Percentiles rank a stretch among this genome's conserved stretches.
Evolutionary conservation across 2,329 filamentous ascomycete genomes (phyloP).

Genomic region (Cladophialophora bantiana): DNA sequence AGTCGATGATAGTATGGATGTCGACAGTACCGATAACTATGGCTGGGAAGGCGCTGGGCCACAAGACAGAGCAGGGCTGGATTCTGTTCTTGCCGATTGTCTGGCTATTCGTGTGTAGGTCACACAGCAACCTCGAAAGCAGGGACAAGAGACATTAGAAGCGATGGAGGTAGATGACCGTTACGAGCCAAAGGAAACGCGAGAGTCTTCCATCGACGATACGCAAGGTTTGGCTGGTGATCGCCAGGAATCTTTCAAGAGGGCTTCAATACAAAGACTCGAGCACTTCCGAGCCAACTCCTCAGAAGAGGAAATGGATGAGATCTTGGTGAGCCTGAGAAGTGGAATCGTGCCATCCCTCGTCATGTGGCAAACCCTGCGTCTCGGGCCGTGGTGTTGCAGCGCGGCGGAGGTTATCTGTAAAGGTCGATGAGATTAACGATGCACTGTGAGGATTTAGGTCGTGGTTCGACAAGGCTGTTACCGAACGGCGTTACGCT

Average conservation of each 20-base stretch:
- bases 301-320: background rate
- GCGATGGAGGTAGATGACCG: background rate
- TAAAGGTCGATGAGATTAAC: background rate
- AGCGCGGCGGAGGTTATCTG: background rate
- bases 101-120: conserved; percentile 33
- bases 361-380: background rate
- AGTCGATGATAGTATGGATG: conserved; percentile 37
- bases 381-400: background rate
- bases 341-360: background rate
- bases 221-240: background rate
- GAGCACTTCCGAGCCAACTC: background rate
- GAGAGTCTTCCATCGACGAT: background rate
- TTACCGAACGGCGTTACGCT: background rate
- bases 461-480: background rate
- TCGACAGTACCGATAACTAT: conserved; percentile 64
- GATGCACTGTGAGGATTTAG: background rate
- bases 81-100: conserved; percentile 55
- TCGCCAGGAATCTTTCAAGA: background rate
- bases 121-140: conserved; percentile 2
- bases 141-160: background rate
- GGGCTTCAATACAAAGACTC: background rate
- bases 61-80: conserved; percentile 27
- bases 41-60: conserved; percentile 68
- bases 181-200: background rate
- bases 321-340: background rate